Base-by-base conservation (phyloP, 352 stramenopile genomes). In the Pythium myriotylum region DNA sequence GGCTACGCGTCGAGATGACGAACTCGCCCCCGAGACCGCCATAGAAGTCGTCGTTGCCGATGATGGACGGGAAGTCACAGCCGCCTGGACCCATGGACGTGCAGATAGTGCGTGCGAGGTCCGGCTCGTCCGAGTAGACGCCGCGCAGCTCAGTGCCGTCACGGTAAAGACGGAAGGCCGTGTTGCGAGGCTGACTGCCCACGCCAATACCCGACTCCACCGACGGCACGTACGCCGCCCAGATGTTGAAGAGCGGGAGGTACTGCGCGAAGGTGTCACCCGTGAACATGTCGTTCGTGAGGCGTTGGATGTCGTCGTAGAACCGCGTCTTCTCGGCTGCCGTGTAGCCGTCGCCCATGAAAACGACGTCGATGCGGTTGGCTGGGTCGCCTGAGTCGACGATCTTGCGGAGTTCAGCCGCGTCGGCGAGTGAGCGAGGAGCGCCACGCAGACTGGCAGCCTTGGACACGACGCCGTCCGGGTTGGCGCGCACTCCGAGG, bases 271-370 rank as follows among this genome's bases (percentile, higher is more conserved):
- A n/a, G n/a, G n/a, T n/a, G n/a, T n/a, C n/a, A n/a, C n/a, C n/a
- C n/a, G n/a, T n/a, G n/a, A n/a, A n/a, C n/a, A 78, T 77, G 35
- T 81, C 73, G 57, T 62, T 24, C 9, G 64, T 77, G 41, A 81
- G 49, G 1, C 70, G 70, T 33, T 65, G 6, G 1, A 79, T 75
- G 65, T 81, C 73, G 26, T 62, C 56, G 32, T 70, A 74, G 62
- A 81, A 81, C 14, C 32, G 27, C 22, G 48, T 41, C 23, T 62
- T 32, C 39, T 81, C 70, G 24, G 8, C 19, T 12, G 39, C 16
- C 3, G 69, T 77, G 71, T 81, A 81, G 17, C 70, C 73, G 47
- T 81, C 73, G 29, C 65, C 63, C 68, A 81, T 77, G 53, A 81
- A 81, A 16, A 81, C 69, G 14, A 81, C 62, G 48, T 77, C 72